Evolutionary conservation across 2,329 filamentous ascomycete genomes (phyloP).

Genomic region (Chaetothyriales sp.): DNA sequence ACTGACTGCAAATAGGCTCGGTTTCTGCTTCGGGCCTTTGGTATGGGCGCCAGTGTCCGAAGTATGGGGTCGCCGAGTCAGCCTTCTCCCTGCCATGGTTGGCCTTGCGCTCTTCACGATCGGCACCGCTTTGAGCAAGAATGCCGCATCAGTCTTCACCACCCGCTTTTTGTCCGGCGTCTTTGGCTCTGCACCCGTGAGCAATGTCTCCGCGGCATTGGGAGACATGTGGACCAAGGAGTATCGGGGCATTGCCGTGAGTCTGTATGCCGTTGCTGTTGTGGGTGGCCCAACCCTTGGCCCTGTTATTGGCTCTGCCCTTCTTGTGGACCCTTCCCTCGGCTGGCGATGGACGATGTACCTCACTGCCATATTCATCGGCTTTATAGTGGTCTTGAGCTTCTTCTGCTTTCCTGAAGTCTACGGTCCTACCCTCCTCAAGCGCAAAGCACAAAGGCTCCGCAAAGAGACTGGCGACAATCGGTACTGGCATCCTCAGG

Average conservation of each 20-base stretch:
- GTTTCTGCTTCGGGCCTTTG: conserved; percentile 30
- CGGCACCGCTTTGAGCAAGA: conserved; percentile 29
- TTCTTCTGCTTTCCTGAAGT: conserved; percentile 28
- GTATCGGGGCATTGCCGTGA: conserved; percentile 27
- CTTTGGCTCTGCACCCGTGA: conserved; percentile 32
- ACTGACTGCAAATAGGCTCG: conserved; percentile 5
- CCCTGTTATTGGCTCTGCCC: conserved; percentile 30
- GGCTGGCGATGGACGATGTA: conserved; percentile 37
- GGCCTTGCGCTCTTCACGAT: conserved; percentile 34
- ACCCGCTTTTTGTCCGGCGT: conserved; percentile 34
- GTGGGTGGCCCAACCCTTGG: conserved; percentile 30
- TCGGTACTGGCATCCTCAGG: conserved; percentile 33
- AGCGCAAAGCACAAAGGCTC: conserved; percentile 26
- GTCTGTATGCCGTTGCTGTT: conserved; percentile 29
- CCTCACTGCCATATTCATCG: conserved; percentile 30
- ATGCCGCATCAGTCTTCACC: conserved; percentile 26
- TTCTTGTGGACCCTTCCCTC: conserved; percentile 23
- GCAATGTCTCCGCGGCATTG: conserved; percentile 31
- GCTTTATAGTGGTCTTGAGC: conserved; percentile 18
- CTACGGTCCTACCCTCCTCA: conserved; percentile 28
- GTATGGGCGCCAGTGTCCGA: conserved; percentile 33
- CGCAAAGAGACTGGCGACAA: conserved; percentile 28
- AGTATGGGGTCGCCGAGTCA: conserved; percentile 32
- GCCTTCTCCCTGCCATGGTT: conserved; percentile 32
- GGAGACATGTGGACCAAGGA: conserved; percentile 31